Conservation (phyloP, 2,329 filamentous ascomycete species). For the Xylariaceae sp. region DNA sequence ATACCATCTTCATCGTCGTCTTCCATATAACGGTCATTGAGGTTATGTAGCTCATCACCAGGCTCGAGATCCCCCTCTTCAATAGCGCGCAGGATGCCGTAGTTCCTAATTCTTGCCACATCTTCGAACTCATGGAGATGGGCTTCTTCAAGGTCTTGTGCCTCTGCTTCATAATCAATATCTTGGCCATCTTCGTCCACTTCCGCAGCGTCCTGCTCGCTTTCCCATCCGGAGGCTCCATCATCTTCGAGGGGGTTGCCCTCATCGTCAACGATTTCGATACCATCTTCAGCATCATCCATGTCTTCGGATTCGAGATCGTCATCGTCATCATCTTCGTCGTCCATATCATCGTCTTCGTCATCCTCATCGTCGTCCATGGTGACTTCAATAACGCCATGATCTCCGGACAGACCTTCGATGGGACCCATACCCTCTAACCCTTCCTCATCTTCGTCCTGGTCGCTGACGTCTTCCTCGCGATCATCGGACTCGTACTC, state of each 20-base stretch:
- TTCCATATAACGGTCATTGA: slow-evolving; percentile 50
- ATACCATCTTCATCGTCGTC: slow-evolving; percentile 56
- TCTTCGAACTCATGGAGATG: slow-evolving; percentile 44
- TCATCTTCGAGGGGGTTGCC: slow-evolving; percentile 57
- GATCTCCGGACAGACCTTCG: slow-evolving; percentile 65
- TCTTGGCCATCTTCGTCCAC: slow-evolving; percentile 50
- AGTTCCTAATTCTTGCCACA: slow-evolving; percentile 30
- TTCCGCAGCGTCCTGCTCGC: slow-evolving; percentile 53
- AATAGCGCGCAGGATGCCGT: slow-evolving; percentile 55
- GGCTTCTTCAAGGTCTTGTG: slow-evolving; percentile 51
- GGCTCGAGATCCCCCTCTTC: slow-evolving; percentile 48
- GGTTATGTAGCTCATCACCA: slow-evolving; percentile 44
- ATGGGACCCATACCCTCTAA: slow-evolving; percentile 81
- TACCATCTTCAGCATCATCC: slow-evolving; percentile 46
- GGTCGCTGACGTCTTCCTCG: slow-evolving; percentile 84
- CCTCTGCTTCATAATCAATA: slow-evolving; percentile 49
- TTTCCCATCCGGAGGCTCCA: slow-evolving; percentile 58
- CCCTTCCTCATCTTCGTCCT: slow-evolving; percentile 53
- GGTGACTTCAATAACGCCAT: slow-evolving; percentile 67
- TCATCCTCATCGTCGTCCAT: slow-evolving; percentile 67
- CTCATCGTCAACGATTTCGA: slow-evolving; percentile 61
- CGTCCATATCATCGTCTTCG: slow-evolving; percentile 61
- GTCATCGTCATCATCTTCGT: slow-evolving; percentile 55
- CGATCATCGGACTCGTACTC: slow-evolving; percentile 76
- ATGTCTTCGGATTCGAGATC: slow-evolving; percentile 60